phyloP scores from a whole-genome alignment of 352 stramenopile species.

The Thalassiosira mediterranea region DNA sequence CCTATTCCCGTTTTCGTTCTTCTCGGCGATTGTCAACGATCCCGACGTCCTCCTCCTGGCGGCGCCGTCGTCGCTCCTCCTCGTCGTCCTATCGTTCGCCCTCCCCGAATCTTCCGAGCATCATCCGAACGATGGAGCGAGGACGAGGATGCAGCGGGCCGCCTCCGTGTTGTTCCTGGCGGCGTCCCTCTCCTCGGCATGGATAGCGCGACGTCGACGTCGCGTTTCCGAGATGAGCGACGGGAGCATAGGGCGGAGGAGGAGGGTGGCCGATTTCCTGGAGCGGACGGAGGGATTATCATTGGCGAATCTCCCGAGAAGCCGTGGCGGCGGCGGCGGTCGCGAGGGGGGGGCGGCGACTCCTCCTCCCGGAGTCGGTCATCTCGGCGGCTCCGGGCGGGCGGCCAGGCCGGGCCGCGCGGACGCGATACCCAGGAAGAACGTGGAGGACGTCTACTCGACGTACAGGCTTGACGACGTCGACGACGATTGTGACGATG shows the following conservation, averaged over 20 bases:
- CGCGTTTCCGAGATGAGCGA: conserved; percentile 38
- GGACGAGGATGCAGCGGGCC: conserved; percentile 20
- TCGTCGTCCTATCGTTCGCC: conserved; percentile 29
- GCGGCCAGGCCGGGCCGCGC: background rate
- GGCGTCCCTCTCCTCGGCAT: conserved; percentile 29
- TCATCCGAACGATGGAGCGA: background rate
- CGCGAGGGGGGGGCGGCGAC: background rate
- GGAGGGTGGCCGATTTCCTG: conserved; percentile 45
- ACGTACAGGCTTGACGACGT: conserved; percentile 29
- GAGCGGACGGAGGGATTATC: conserved; percentile 17
- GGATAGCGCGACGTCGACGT: conserved; percentile 25
- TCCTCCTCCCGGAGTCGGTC: too few species aligned
- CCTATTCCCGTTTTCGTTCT: background rate
- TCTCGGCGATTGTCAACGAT: too few species aligned
- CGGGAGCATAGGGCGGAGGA: conserved; percentile 39
- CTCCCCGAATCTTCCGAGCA: conserved; percentile 8
- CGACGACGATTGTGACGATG: conserved; percentile 6
- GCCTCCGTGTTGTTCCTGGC: conserved; percentile 40
- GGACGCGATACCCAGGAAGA: conserved; percentile 38
- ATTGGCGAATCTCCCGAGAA: background rate
- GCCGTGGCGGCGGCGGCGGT: background rate
- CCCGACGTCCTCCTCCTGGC: conserved; percentile 34
- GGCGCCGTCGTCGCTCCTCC: conserved; percentile 19
- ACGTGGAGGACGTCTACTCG: conserved; percentile 52
- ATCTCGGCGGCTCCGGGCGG: too few species aligned